phyloP scores from a whole-genome alignment of 148 eudicot species.

The Rhododendron williamsianum region DNA sequence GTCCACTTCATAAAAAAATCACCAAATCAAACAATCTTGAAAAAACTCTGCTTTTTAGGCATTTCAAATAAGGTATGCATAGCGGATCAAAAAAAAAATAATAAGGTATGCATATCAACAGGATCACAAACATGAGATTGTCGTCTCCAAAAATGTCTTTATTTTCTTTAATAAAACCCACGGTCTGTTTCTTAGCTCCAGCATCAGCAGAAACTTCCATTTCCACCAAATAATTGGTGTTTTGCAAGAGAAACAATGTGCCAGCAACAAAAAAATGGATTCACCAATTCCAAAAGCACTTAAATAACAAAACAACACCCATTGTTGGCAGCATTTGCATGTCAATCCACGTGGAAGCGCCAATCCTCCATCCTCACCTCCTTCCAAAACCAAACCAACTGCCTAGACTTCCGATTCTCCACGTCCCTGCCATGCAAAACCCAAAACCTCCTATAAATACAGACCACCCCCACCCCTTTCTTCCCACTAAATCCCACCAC shows the following conservation, averaged over 20 bases:
- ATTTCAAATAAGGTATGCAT: not conserved
- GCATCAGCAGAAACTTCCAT: not conserved
- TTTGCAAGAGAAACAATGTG: not conserved
- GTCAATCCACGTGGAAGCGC: not conserved
- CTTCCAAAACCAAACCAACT: not conserved
- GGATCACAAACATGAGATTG: not conserved
- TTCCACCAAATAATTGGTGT: not conserved
- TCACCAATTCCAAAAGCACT: not conserved
- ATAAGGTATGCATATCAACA: not conserved
- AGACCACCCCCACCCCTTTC: constrained; percentile 3
- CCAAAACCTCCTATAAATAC: constrained; percentile 12
- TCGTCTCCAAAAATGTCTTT: not conserved
- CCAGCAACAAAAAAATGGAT: not conserved
- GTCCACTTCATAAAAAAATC: not conserved
- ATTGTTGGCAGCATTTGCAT: not conserved
- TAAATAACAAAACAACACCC: not conserved
- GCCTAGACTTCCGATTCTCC: not conserved
- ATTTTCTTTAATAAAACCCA: not conserved
- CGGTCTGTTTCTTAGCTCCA: not conserved
- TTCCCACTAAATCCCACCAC: not conserved
- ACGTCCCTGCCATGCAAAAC: constrained; percentile 16
- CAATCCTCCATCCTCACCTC: not conserved
- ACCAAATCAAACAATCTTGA: not conserved
- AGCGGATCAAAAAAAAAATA: too few species aligned
- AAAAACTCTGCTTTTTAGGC: not conserved